Evolutionary conservation across 2,329 filamentous ascomycete genomes (phyloP).

Genomic region (Neoarthrinium moseri): DNA sequence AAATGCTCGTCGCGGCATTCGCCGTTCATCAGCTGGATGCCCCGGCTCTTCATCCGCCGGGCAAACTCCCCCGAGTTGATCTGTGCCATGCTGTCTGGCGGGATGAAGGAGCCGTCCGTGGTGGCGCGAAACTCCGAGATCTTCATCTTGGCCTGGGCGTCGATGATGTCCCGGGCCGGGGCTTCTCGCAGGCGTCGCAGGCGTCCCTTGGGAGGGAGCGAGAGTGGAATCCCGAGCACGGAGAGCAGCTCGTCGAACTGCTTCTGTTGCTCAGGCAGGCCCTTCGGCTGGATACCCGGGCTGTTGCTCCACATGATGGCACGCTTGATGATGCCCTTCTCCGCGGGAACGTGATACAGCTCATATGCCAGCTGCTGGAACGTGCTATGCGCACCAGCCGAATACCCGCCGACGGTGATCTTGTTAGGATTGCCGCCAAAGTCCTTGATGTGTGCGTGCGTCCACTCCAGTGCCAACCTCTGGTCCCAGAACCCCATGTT

Average conservation of each 20-base stretch:
- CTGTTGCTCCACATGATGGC: constrained; percentile 40
- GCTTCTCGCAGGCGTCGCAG: constrained; percentile 2
- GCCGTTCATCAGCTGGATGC: constrained; percentile 12
- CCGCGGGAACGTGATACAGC: constrained; percentile 40
- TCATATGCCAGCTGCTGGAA: constrained; percentile 59
- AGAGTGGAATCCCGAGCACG: constrained; percentile 6
- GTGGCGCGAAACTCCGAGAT: constrained; percentile 12
- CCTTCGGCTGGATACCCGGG: constrained; percentile 12
- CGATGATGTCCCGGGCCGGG: constrained; percentile 5
- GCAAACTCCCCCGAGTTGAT: constrained; percentile 12
- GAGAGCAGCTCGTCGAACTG: constrained; percentile 14
- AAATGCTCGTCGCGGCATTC: constrained; percentile 12
- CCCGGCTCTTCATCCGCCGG: constrained; percentile 12
- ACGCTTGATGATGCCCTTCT: constrained; percentile 46
- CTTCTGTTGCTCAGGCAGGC: constrained; percentile 14
- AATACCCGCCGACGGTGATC: constrained; percentile 55
- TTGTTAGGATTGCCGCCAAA: constrained; percentile 26
- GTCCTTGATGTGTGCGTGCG: constrained; percentile 45
- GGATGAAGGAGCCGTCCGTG: constrained; percentile 9
- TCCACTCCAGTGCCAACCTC: constrained; percentile 54
- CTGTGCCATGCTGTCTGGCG: background rate
- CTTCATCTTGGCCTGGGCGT: constrained; percentile 9
- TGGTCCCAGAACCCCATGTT: constrained; percentile 60
- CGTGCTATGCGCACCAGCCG: constrained; percentile 52
- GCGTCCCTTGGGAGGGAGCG: constrained; percentile 1